Evolutionary conservation across 106 monocot species (phyloP), one percentile per base, ranked within the genome.

Genomic region (Dendrobium nobile): DNA sequence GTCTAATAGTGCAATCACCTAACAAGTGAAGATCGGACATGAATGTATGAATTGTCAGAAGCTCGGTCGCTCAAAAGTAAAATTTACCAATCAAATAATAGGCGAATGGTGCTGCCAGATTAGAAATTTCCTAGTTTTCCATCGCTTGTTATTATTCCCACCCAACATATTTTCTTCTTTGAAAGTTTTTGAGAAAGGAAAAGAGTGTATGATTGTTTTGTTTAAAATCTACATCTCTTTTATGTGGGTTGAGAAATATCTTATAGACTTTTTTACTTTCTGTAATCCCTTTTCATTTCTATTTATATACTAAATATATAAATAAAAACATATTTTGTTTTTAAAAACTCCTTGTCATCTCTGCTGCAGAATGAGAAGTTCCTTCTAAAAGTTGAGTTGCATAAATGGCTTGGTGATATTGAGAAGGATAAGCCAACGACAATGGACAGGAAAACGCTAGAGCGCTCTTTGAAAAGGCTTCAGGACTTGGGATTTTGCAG

Each of bases 391-490:
- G 81, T 78, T 79, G 90, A 93, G 78, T 82, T 93, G 4, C 72
- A 85, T 84, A 93, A 79, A 80, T 88, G 87, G 86, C 83, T 93
- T 48, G 88, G 88, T 41, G 83, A 81, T 20, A 73, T 88, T 47
- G 90, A 90, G 82, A 88, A 88, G 67, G 74, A 85, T 67, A 90
- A 88, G 74, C 75, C 77, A 27, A 85, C 80, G 42, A 77, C 24
- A 33, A 85, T 90, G 86, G 88, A 76, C 78, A 85, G 81, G 73
- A 93, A 82, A 83, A 90, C 93, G 43, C 80, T 93, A 47, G 80
- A 77, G 67, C 86, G 87, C 26, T 83, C 82, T 33, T 79, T 93
- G 58, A 90, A 90, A 77, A 88, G 83, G 58, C 87, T 93, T 47
- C 86, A 93, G 58, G 28, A 80, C 54, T 81, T 82, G 78, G 86